Base-by-base conservation (phyloP, 306 rosid genomes). In the Inga laurina region DNA sequence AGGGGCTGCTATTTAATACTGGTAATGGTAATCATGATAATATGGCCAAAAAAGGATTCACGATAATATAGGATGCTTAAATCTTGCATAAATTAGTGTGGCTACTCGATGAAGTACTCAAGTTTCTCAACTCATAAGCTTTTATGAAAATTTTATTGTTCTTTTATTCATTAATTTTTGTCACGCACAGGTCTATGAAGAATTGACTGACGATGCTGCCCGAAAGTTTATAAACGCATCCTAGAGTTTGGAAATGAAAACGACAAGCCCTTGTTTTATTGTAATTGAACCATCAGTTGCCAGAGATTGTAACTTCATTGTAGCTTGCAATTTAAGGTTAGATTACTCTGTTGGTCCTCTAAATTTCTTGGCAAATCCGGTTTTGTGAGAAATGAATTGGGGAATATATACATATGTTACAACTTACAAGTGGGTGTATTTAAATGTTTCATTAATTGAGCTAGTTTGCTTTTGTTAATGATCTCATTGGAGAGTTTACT, bases 171-270 rank as follows among this genome's bases (percentile, higher is more conserved):
- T 54, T 51, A n/a, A 35, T 71, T 19, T 27, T 22, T 64, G 37
- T 67, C 74, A 9, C 69, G 21, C 76, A 49, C 81, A 93, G 96
- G 96, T 93, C 64, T 51, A 82, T 77, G 97, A 91, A 90, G 97
- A 86, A 82, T 83, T 95, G 84, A 89, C 90, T 86, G 74, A 82
- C 74, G 97, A 90, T 76, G 94, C 94, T 48, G 94, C 95, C 15
- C 81, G 64, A 78, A 87, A 71, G 79, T 83, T 91, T 56, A 82
- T 93, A 74, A 91, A 85, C 79, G 81, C 88, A 3, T 75, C 90
- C 14, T 84, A 82, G 83, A 73, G 78, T 81, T 81, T 78, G 64
- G 30, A 24, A 57, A 77, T 79, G 79, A 62, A 32, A 51, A 75
- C 78, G 81, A 62, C 84, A 82, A 74, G 74, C 52, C 35, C 59